Percentiles rank a stretch among this genome's conserved stretches.
These are phyloP conservation scores for Calonectria honghensis DNA, from an alignment of 2,329 filamentous ascomycete species.

Conservation along the genomic window DNA sequence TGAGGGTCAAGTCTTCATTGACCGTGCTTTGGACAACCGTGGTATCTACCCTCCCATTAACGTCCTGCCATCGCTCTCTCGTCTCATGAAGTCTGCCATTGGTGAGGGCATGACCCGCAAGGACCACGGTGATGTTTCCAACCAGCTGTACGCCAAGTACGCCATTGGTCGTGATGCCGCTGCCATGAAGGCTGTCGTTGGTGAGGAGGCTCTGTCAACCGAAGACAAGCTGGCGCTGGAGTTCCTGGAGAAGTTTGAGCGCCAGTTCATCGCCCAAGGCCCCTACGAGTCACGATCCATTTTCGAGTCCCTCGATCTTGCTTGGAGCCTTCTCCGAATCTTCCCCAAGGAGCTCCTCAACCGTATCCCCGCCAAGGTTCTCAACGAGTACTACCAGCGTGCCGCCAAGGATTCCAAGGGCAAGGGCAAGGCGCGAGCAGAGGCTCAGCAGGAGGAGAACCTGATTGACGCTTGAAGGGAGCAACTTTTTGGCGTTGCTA, in stretches of 20 bases:
- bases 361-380: slow-evolving; percentile 89
- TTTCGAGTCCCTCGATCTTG: slow-evolving; percentile 94
- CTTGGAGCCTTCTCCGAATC: slow-evolving; percentile 96
- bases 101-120: slow-evolving; percentile 97
- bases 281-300: slow-evolving; percentile 94
- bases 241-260: slow-evolving; percentile 99
- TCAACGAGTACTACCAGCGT: slow-evolving; percentile 89
- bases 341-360: slow-evolving; percentile 99
- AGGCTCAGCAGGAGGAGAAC: slow-evolving; percentile 72
- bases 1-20: slow-evolving; percentile 98
- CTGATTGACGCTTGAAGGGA: slow-evolving; percentile 73
- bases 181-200: slow-evolving; percentile 99
- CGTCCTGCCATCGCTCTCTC: slow-evolving; percentile 96
- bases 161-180: slow-evolving; percentile 98
- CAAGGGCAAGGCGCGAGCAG: slow-evolving; percentile 74
- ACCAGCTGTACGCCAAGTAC: slow-evolving; percentile 99
- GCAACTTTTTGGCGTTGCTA: slow-evolving; percentile 49
- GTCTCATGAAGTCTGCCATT: slow-evolving; percentile 99
- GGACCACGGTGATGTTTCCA: slow-evolving; percentile 98
- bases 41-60: slow-evolving; percentile 99
- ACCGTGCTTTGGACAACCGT: slow-evolving; percentile 95
- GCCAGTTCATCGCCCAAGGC: slow-evolving; percentile 93
- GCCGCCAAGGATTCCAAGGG: slow-evolving; percentile 77
- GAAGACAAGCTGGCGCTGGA: slow-evolving; percentile 99
- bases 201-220: slow-evolving; percentile 94